These are phyloP conservation scores for Verbena officinalis DNA, from an alignment of 257 asterid species.

Conservation along the genomic window DNA sequence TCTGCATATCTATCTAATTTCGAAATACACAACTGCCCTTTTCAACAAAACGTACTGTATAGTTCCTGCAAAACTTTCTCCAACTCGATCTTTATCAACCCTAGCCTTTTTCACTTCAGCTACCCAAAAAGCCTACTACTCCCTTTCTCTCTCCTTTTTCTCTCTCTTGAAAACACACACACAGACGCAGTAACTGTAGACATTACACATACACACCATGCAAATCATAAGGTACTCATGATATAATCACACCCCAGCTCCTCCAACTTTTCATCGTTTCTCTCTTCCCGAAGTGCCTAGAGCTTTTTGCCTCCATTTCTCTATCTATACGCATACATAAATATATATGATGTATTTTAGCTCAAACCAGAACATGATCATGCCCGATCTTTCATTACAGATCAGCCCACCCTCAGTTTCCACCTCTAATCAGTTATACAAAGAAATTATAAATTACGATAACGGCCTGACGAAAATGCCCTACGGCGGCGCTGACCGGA, in stretches of 20 bases:
- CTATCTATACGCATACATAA: background rate
- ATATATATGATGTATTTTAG: conserved; percentile 31
- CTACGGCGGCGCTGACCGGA: conserved; percentile 26
- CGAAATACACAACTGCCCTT: conserved; percentile 33
- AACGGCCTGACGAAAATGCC: conserved; percentile 19
- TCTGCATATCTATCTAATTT: conserved; percentile 5
- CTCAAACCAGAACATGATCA: conserved; percentile 36
- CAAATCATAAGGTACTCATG: conserved; percentile 69
- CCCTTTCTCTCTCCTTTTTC: conserved; percentile 24
- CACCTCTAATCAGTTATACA: conserved; percentile 1
- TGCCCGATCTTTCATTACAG: conserved; percentile 81
- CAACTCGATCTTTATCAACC: conserved; percentile 25
- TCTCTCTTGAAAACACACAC: background rate
- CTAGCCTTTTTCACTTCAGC: conserved; percentile 3
- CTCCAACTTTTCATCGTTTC: conserved; percentile 13
- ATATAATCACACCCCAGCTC: conserved; percentile 35
- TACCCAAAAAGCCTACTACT: conserved; percentile 37
- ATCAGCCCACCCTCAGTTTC: conserved; percentile 57
- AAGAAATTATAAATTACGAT: background rate
- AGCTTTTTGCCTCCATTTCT: background rate
- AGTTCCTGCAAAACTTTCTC: conserved; percentile 27
- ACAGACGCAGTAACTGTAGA: background rate
- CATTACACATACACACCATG: conserved; percentile 35
- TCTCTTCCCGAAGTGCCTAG: conserved; percentile 23
- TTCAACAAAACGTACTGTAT: conserved; percentile 13